Percentiles rank a stretch among this genome's conserved stretches.
These are phyloP conservation scores for Termitomyces sp. DNA, from an alignment of 768 basidiomycete species.

Conservation along the genomic window DNA sequence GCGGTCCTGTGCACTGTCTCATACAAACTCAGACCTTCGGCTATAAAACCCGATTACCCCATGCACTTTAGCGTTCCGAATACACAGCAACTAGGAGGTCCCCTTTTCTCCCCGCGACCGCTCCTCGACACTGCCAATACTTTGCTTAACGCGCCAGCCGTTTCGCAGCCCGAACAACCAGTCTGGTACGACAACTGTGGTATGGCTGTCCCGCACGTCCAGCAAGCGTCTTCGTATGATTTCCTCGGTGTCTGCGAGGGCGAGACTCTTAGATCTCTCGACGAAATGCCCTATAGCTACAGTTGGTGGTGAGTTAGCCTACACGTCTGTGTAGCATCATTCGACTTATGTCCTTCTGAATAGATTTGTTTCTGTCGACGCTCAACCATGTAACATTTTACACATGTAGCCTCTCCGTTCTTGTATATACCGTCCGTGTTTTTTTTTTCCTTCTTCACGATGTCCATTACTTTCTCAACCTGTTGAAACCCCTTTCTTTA, in stretches of 20 bases:
- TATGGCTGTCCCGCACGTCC: not conserved
- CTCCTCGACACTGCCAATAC: constrained; percentile 12
- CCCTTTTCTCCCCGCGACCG: constrained; percentile 8
- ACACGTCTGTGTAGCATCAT: not conserved
- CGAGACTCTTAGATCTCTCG: constrained; percentile 2
- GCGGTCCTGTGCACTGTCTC: constrained; percentile 12
- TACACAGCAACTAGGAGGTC: not conserved
- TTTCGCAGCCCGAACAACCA: not conserved
- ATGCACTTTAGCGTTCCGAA: not conserved
- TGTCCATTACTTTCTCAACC: not conserved
- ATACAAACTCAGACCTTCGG: constrained; percentile 10
- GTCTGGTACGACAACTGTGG: constrained; percentile 9
- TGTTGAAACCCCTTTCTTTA: not conserved
- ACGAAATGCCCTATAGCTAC: constrained; percentile 1
- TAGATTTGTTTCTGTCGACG: not conserved
- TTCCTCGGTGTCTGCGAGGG: constrained; percentile 7
- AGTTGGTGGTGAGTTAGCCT: constrained; percentile 5
- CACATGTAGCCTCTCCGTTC: not conserved
- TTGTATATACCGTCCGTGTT: not conserved
- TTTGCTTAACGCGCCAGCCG: constrained; percentile 2
- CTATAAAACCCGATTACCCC: constrained; percentile 4
- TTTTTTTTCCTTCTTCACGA: not conserved
- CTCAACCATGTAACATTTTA: not conserved
- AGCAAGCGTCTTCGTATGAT: constrained; percentile 3
- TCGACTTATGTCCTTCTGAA: not conserved